phyloP scores from a whole-genome alignment of 2,329 filamentous ascomycete species.

The Teratosphaeria nubilosa region DNA sequence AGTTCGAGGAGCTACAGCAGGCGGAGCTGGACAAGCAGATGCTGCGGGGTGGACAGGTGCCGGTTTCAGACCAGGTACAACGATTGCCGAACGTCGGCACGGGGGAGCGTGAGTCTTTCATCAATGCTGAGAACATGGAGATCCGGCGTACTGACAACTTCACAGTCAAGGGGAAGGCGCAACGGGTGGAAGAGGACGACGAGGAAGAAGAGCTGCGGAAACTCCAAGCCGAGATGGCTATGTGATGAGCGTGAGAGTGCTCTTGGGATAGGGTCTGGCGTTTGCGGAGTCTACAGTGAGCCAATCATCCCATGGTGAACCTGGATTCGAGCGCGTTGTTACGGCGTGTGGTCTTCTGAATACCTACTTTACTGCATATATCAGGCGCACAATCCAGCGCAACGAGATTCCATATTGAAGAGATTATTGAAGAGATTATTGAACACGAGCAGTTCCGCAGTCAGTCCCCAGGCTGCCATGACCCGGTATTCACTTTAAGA shows the following conservation, averaged over 20 bases:
- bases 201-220: constrained; percentile 91
- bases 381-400: not conserved
- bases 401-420: not conserved
- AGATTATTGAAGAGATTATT: not conserved
- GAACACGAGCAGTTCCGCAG: not conserved
- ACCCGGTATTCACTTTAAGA: no score
- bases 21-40: constrained; percentile 89
- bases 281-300: not conserved
- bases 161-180: constrained; percentile 37
- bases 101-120: constrained; percentile 58
- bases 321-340: not conserved
- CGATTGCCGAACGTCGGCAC: constrained; percentile 65
- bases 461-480: no score
- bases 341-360: not conserved
- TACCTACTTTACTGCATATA: not conserved
- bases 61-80: constrained; percentile 67
- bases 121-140: constrained; percentile 28
- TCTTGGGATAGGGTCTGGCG: not conserved
- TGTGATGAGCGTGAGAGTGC: constrained; percentile 50
- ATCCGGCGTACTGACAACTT: constrained; percentile 1
- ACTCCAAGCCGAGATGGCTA: constrained; percentile 93
- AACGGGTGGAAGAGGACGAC: constrained; percentile 64
- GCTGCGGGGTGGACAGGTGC: constrained; percentile 77
- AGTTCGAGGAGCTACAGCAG: constrained; percentile 80
- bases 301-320: not conserved